These are phyloP conservation scores for Uncinocarpus reesii DNA, from an alignment of 2,329 filamentous ascomycete genomes.

Conservation along the genomic window DNA sequence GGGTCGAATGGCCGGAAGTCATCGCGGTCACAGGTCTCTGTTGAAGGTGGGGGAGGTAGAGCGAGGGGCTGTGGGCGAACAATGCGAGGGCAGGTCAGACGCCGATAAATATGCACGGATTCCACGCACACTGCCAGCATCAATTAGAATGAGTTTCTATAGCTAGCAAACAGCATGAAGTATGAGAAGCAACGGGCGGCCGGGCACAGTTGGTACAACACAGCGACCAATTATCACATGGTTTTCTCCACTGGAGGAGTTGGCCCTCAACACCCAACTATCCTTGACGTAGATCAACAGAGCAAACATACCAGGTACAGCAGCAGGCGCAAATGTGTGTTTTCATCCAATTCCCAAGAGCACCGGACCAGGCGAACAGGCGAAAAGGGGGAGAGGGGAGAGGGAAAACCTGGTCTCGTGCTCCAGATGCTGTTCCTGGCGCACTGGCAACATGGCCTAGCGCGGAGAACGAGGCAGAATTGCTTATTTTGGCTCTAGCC, in stretches of 20 bases:
- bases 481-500: slow-evolving; percentile 3
- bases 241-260: background rate
- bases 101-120: background rate
- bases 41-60: background rate
- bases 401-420: slow-evolving; percentile 8
- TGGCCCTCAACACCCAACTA: background rate
- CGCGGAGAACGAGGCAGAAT: background rate
- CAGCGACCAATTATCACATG: slow-evolving; percentile 2
- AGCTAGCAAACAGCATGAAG: background rate
- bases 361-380: background rate
- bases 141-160: background rate
- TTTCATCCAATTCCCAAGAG: background rate
- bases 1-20: slow-evolving; percentile 6
- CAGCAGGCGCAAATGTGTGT: background rate
- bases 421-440: slow-evolving; percentile 8
- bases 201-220: background rate
- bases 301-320: slow-evolving; percentile 6
- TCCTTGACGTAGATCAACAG: background rate
- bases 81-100: background rate
- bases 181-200: background rate
- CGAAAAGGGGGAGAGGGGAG: background rate
- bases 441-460: background rate
- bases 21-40: background rate
- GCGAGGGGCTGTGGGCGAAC: no score
- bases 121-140: background rate